Evolutionary conservation across 2,329 filamentous ascomycete species (phyloP).

Genomic region (Aspergillus arachidicola): DNA sequence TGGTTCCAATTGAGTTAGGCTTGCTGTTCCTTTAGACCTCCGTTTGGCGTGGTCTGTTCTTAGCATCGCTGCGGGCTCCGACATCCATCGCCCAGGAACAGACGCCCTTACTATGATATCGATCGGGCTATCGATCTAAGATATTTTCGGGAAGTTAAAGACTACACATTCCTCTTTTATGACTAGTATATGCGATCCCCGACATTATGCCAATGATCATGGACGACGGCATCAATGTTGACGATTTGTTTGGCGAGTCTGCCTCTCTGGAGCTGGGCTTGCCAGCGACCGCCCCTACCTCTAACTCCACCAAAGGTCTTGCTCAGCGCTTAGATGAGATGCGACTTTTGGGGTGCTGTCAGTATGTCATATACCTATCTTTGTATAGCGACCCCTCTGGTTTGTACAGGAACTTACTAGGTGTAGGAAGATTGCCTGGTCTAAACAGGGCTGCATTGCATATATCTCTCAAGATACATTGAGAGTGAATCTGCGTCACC

Average conservation of each 20-base stretch:
- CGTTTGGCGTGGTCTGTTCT: not conserved
- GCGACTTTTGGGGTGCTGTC: constrained; percentile 73
- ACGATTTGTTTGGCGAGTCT: constrained; percentile 75
- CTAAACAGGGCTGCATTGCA: constrained; percentile 81
- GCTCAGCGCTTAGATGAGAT: constrained; percentile 76
- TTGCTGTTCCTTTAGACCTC: not conserved
- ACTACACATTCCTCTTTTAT: not conserved
- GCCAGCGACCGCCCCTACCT: constrained; percentile 51
- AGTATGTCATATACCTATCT: constrained; percentile 59
- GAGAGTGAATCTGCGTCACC: constrained; percentile 70
- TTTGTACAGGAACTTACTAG: constrained; percentile 24
- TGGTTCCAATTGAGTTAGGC: not conserved
- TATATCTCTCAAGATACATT: constrained; percentile 73
- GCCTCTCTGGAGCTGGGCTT: constrained; percentile 59
- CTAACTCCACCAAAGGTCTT: constrained; percentile 64
- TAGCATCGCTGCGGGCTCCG: not conserved
- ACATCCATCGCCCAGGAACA: not conserved
- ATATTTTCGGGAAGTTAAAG: not conserved
- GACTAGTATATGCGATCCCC: not conserved
- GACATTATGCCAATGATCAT: constrained; percentile 56
- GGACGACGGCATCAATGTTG: constrained; percentile 63
- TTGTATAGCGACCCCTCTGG: not conserved
- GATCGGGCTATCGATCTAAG: not conserved
- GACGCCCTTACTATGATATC: not conserved
- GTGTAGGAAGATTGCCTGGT: constrained; percentile 79